These are phyloP conservation scores for Pseudogymnoascus pannorum DNA, from an alignment of 2,329 filamentous ascomycete genomes.

Conservation along the genomic window DNA sequence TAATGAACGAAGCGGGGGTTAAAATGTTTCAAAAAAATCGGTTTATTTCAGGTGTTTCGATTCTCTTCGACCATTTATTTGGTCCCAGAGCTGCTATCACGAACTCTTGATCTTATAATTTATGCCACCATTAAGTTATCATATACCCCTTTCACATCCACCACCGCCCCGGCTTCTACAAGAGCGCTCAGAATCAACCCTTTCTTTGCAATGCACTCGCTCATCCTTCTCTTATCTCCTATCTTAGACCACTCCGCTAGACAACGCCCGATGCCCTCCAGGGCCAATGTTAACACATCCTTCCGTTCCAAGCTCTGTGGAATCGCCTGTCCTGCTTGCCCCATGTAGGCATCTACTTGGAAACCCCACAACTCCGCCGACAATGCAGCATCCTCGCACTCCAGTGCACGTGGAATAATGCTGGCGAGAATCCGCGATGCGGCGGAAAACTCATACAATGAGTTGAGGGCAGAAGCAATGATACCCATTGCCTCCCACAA, in stretches of 20 bases:
- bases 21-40: not conserved
- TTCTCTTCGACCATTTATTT: not conserved
- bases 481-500: constrained; percentile 54
- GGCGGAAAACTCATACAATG: constrained; percentile 52
- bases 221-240: constrained; percentile 54
- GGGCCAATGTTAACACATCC: constrained; percentile 41
- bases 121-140: constrained; percentile 34
- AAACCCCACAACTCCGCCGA: constrained; percentile 51
- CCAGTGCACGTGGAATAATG: constrained; percentile 57
- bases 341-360: constrained; percentile 58
- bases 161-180: constrained; percentile 47
- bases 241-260: constrained; percentile 48
- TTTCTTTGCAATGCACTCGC: constrained; percentile 49
- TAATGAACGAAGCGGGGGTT: not conserved
- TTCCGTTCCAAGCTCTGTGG: constrained; percentile 33
- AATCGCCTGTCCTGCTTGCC: constrained; percentile 45
- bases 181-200: constrained; percentile 53
- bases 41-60: not conserved
- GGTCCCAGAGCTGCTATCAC: not conserved
- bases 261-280: constrained; percentile 42
- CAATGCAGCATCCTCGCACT: constrained; percentile 50
- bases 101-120: not conserved
- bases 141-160: constrained; percentile 48
- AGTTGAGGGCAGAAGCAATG: constrained; percentile 50
- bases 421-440: constrained; percentile 49